Conservation (phyloP, 805 yeast genomes). For the Metschnikowia amazonensis region DNA sequence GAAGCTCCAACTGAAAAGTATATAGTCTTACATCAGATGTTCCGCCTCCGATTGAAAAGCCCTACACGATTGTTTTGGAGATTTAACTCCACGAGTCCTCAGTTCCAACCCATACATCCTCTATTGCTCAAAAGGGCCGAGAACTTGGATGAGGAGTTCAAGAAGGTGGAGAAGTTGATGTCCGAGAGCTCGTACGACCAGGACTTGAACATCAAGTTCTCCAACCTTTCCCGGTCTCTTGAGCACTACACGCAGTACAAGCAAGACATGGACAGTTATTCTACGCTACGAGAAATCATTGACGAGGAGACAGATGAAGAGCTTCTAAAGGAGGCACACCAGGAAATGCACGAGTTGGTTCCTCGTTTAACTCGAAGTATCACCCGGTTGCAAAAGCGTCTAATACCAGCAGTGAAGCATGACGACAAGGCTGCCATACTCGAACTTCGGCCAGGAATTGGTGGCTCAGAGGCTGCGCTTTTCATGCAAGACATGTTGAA, state of each 20-base stretch:
- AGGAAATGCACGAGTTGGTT: constrained; percentile 48
- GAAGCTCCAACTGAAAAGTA: background rate
- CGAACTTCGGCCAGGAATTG: constrained; percentile 93
- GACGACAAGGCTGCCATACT: constrained; percentile 73
- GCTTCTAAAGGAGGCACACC: constrained; percentile 52
- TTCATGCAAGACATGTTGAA: constrained; percentile 75
- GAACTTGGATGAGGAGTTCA: constrained; percentile 27
- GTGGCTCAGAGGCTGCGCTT: constrained; percentile 89
- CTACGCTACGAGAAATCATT: constrained; percentile 25
- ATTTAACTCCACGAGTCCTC: constrained; percentile 5
- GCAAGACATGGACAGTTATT: constrained; percentile 23
- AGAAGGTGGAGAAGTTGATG: constrained; percentile 26
- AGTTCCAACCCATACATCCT: constrained; percentile 33
- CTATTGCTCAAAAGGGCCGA: constrained; percentile 37
- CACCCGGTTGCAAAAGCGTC: constrained; percentile 46
- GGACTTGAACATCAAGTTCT: constrained; percentile 30
- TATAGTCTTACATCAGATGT: background rate
- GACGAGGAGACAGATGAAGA: constrained; percentile 25
- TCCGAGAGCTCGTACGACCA: constrained; percentile 32
- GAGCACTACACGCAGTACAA: constrained; percentile 30
- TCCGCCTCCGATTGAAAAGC: constrained; percentile 5
- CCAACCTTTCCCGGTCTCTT: constrained; percentile 29
- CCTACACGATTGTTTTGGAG: constrained; percentile 5
- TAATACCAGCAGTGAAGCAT: constrained; percentile 76
- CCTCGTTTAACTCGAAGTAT: constrained; percentile 46